Evolutionary conservation across 192 early-diverging fungal species (phyloP).

Genomic region (Gigaspora rosea): DNA sequence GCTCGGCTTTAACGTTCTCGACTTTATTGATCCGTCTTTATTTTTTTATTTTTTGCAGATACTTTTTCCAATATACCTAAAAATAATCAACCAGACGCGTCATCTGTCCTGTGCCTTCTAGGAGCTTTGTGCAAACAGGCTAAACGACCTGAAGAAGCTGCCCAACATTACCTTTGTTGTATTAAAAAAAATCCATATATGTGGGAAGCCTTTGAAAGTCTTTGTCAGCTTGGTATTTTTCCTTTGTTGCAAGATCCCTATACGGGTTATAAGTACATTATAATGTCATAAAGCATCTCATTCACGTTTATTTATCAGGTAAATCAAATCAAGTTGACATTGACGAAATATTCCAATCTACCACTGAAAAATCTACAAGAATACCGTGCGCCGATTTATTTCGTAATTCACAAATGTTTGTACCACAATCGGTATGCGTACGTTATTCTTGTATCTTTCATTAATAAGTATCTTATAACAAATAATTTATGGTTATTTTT

Average conservation of each 20-base stretch:
- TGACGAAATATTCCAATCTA: constrained; percentile 25
- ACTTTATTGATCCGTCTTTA: neutral
- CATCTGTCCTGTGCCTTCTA: constrained; percentile 32
- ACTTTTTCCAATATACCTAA: neutral
- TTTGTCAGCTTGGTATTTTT: constrained; percentile 52
- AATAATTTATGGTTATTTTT: too few species aligned
- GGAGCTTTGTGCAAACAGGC: constrained; percentile 38
- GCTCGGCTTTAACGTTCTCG: too few species aligned
- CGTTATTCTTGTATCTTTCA: neutral
- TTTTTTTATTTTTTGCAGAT: neutral
- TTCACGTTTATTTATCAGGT: neutral
- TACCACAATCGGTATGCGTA: neutral
- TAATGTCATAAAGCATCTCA: too few species aligned
- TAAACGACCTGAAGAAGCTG: constrained; percentile 40
- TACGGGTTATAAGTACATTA: too few species aligned
- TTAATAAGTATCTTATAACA: neutral
- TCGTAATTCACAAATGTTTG: constrained; percentile 7
- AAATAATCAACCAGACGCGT: constrained; percentile 20
- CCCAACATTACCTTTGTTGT: constrained; percentile 41
- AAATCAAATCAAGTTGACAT: constrained; percentile 28
- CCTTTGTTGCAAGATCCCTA: too few species aligned
- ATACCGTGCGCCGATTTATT: constrained; percentile 10
- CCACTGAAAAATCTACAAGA: constrained; percentile 16
- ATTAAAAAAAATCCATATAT: constrained; percentile 49
- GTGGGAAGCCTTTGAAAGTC: constrained; percentile 52